Evolutionary conservation across 2,329 filamentous ascomycete species (phyloP).

Genomic region (Fusarium napiforme): DNA sequence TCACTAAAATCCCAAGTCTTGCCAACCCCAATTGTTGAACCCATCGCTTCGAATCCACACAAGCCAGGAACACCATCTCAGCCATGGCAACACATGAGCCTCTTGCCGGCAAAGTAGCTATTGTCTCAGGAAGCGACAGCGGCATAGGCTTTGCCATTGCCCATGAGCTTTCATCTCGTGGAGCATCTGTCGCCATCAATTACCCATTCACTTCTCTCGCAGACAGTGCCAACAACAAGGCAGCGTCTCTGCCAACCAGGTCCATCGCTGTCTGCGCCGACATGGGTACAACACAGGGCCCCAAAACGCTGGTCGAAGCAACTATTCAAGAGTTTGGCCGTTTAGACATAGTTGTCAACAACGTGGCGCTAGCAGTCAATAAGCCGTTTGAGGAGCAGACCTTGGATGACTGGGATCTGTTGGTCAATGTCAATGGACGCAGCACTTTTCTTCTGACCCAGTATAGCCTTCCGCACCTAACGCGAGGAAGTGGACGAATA

Average conservation of each 20-base stretch:
- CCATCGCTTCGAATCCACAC: background rate
- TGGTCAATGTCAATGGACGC: background rate
- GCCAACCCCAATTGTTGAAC: too few relatives aligned
- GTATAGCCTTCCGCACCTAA: background rate
- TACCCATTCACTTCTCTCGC: background rate
- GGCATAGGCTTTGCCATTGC: background rate
- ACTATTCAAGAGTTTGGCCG: background rate
- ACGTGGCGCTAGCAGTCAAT: background rate
- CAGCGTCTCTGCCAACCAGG: accelerated
- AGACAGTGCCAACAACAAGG: constrained; percentile 18
- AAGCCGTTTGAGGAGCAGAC: background rate
- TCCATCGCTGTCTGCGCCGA: background rate
- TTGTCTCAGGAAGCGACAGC: background rate
- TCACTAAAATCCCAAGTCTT: background rate
- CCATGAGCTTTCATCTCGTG: background rate
- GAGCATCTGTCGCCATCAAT: background rate
- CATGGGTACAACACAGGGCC: background rate
- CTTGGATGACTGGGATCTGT: background rate
- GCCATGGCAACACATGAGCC: background rate
- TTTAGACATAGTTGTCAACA: background rate
- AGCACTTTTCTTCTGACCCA: background rate
- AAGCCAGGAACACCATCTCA: too few relatives aligned
- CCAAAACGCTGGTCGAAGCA: background rate
- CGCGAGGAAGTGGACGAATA: background rate
- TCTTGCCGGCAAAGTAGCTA: background rate